These are phyloP conservation scores for Thinopyrum elongatum DNA, from an alignment of 176 grass and related monocot species.

Conservation along the genomic window DNA sequence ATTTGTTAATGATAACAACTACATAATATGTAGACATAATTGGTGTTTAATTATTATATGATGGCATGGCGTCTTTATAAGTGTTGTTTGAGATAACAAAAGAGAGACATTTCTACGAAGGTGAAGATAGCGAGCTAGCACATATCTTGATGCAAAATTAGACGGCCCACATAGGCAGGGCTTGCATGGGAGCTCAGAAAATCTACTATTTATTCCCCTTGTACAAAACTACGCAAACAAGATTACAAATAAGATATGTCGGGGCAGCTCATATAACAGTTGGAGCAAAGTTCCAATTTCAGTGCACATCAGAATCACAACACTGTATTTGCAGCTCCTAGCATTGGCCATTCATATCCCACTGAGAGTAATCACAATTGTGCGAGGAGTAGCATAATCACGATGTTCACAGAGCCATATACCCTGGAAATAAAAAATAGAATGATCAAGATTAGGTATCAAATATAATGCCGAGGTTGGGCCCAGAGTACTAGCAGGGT, in stretches of 20 bases:
- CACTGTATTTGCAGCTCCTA: background rate
- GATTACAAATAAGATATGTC: constrained; percentile 21
- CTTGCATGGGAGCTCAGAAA: too few species aligned
- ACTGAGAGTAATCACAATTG: constrained; percentile 84
- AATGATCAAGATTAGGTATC: background rate
- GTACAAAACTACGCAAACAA: background rate
- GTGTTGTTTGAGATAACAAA: too few species aligned
- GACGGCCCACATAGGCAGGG: too few species aligned
- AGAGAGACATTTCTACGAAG: too few species aligned
- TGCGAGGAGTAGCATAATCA: constrained; percentile 70
- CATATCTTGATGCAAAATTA: too few species aligned
- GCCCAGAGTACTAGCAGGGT: background rate
- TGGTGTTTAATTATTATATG: too few species aligned
- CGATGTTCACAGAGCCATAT: constrained; percentile 97
- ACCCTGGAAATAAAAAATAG: constrained; percentile 42
- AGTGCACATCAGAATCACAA: background rate
- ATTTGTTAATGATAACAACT: too few species aligned
- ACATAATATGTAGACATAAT: too few species aligned
- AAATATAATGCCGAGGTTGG: background rate
- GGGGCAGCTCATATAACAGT: background rate
- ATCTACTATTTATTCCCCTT: background rate
- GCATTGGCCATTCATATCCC: constrained; percentile 40
- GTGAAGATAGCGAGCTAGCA: too few species aligned
- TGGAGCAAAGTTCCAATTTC: background rate
- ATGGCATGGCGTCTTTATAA: too few species aligned